Base-by-base conservation (phyloP, 148 eudicot species). In the Vaccinium myrtillus region DNA sequence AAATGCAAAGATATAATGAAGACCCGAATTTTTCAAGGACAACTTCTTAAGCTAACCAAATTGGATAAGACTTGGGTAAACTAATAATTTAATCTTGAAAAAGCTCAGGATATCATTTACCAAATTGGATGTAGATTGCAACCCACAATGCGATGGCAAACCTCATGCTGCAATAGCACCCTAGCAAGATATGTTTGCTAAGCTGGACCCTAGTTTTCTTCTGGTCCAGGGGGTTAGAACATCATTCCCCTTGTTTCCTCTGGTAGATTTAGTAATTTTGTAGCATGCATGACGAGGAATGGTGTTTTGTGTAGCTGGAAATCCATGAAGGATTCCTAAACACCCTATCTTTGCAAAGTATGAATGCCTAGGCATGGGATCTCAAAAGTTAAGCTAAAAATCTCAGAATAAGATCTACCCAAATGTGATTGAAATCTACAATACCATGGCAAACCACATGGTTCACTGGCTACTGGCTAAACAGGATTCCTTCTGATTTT, bases 241-340 rank as follows among this genome's bases (percentile, higher is more conserved):
- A n/a, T 61, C 67, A 0, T 61, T 61, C n/a, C 27, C 12, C 69
- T 63, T 63, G 27, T 63, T 63, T 21, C 69, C 69, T 63, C 12
- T 63, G 69, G 69, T 63, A 63, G 27, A n/a, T 63, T 63, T 63
- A 63, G 11, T 63, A 63, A 63, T 63, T 63, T 63, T 63, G 69
- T 25, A 63, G 27, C 2, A 63, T 7, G 4, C 69, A 63, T 63
- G 69, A 63, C 1, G 4, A 21, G 69, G 27, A 63, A 63, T 63
- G 27, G 69, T 63, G 69, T n/a, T 63, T 63, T 63, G 69, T 63
- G 25, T 63, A 63, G 69, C 23, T 63, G 69, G n/a, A 63, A 63
- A 63, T 63, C 69, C 69, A 0, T n/a, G 7, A 63, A 63, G 27
- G 69, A 21, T 1, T 63, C 8, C 69, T 9, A 7, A 63, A n/a